Conservation (phyloP, 2,329 filamentous ascomycete genomes). For the Colletotrichum agaves region DNA sequence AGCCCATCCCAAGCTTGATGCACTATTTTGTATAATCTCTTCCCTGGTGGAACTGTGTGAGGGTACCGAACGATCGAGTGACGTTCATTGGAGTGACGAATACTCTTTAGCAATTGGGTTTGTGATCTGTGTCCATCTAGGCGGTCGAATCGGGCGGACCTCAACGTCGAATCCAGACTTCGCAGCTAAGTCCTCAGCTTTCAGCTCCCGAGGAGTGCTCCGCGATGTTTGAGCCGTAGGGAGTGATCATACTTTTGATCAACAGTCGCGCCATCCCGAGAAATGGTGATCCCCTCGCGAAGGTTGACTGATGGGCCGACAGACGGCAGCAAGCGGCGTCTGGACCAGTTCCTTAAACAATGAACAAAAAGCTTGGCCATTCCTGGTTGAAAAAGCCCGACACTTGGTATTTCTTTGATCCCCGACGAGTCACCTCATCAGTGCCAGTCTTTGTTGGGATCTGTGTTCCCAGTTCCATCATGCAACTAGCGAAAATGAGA, state of each 20-base stretch:
- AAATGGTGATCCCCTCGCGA: background rate
- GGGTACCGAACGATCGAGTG: too few species aligned
- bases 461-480: background rate
- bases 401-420: slow-evolving; percentile 15
- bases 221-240: too few species aligned
- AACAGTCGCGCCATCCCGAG: background rate
- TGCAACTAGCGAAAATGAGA: background rate
- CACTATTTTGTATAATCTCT: background rate
- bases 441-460: slow-evolving; percentile 13
- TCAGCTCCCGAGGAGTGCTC: too few species aligned
- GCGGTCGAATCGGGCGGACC: too few species aligned
- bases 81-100: too few species aligned
- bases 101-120: too few species aligned
- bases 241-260: background rate
- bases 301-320: background rate
- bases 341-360: background rate
- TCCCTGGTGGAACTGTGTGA: background rate
- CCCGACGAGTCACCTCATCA: background rate
- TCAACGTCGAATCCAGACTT: too few species aligned
- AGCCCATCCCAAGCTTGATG: background rate
- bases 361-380: slow-evolving; percentile 9
- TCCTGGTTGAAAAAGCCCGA: background rate
- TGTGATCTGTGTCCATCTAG: too few species aligned
- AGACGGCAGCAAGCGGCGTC: background rate
- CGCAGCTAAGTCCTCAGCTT: too few species aligned